These are phyloP conservation scores for Exophiala viscosa DNA, from an alignment of 2,329 filamentous ascomycete species.

Conservation along the genomic window DNA sequence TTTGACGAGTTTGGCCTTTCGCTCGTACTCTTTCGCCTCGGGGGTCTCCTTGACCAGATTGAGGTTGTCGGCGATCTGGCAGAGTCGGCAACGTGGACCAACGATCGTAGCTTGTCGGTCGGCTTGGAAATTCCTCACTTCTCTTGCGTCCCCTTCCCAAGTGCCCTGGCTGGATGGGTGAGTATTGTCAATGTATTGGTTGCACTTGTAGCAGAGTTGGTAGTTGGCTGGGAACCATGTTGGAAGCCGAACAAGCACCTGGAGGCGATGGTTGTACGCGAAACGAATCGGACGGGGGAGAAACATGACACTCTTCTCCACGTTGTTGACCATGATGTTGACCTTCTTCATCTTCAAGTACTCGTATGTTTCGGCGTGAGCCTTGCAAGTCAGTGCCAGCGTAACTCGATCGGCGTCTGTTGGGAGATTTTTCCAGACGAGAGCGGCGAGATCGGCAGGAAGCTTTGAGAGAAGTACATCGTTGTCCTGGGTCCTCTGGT, in stretches of 20 bases:
- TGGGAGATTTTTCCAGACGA: constrained; percentile 19
- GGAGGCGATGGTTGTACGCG: constrained; percentile 17
- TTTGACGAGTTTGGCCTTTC: constrained; percentile 11
- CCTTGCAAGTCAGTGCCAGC: constrained; percentile 25
- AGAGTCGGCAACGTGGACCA: constrained; percentile 22
- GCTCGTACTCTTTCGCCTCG: constrained; percentile 13
- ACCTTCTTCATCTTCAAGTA: constrained; percentile 11
- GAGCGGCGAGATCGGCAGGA: constrained; percentile 14
- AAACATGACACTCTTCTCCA: background rate
- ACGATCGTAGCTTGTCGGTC: constrained; percentile 10
- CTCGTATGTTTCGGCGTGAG: constrained; percentile 18
- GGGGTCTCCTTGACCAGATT: constrained; percentile 8
- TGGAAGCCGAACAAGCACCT: constrained; percentile 22
- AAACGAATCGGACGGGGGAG: constrained; percentile 6
- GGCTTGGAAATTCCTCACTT: constrained; percentile 4
- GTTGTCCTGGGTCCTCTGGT: background rate
- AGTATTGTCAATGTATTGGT: constrained; percentile 11
- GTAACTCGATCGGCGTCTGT: constrained; percentile 18
- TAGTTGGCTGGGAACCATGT: constrained; percentile 12
- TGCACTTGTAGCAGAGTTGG: constrained; percentile 24
- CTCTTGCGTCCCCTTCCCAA: constrained; percentile 15
- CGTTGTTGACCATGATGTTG: background rate
- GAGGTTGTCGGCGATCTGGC: constrained; percentile 8
- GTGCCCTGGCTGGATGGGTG: constrained; percentile 2
- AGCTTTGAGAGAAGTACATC: constrained; percentile 11